Percentiles rank a stretch among this genome's conserved stretches.
These are phyloP conservation scores for Xylariaceae sp. DNA, from an alignment of 2,329 filamentous ascomycete species.

Conservation along the genomic window DNA sequence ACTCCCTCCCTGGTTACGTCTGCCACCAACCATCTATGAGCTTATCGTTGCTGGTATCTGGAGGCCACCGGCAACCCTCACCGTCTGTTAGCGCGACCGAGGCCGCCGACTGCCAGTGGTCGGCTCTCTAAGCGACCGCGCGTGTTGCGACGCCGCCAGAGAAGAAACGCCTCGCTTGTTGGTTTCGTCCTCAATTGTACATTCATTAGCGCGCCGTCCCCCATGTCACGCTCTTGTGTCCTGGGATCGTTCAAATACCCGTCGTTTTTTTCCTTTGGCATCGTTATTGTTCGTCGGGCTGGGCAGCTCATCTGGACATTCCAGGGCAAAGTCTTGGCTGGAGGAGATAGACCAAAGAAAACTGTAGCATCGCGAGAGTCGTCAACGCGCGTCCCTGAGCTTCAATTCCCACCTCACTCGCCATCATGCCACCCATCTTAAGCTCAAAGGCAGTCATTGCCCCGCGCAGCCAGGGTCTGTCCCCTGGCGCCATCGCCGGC, in stretches of 20 bases:
- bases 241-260: neutral
- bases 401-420: slow-evolving; percentile 3
- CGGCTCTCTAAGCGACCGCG: slow-evolving; percentile 8
- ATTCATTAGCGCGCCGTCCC: neutral
- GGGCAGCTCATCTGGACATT: slow-evolving; percentile 8
- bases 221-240: neutral
- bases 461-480: slow-evolving; percentile 35
- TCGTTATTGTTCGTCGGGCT: slow-evolving; percentile 5
- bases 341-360: slow-evolving; percentile 5
- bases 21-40: slow-evolving; percentile 8
- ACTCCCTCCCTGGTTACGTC: slow-evolving; percentile 26
- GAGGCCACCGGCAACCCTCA: slow-evolving; percentile 15
- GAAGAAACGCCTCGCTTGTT: slow-evolving; percentile 8
- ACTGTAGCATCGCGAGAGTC: slow-evolving; percentile 2
- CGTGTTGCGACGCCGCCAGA: no score
- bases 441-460: slow-evolving; percentile 28
- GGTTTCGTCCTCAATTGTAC: neutral
- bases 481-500: slow-evolving; percentile 41
- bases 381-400: slow-evolving; percentile 1
- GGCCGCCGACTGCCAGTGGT: slow-evolving; percentile 20
- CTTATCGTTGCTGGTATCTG: slow-evolving; percentile 17
- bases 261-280: neutral
- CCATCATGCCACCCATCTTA: slow-evolving; percentile 22
- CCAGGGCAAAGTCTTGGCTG: neutral
- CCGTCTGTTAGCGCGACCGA: slow-evolving; percentile 8